Conservation (phyloP, 768 basidiomycete genomes). For the Boletus fagicola region DNA sequence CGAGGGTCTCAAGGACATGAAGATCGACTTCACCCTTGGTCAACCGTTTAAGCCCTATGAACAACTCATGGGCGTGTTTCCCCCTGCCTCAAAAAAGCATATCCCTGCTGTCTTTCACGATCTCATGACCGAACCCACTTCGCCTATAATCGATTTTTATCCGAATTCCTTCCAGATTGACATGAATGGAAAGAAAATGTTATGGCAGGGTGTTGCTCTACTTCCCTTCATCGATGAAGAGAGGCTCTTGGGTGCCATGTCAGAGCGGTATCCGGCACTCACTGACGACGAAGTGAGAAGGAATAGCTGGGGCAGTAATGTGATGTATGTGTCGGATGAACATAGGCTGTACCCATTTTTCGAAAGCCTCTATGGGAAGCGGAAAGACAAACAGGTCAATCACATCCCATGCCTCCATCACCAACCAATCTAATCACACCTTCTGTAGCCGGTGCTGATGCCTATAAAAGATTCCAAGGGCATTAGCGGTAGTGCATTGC, state of each 20-base stretch:
- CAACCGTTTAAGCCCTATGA: conserved; percentile 96
- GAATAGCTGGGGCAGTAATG: conserved; percentile 82
- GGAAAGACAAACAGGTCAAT: conserved; percentile 71
- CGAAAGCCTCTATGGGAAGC: conserved; percentile 87
- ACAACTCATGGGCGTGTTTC: conserved; percentile 98
- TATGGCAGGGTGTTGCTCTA: conserved; percentile 97
- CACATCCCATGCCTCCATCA: conserved; percentile 1
- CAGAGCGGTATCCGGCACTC: conserved; percentile 57
- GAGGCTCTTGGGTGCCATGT: conserved; percentile 84
- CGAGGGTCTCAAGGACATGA: conserved; percentile 69
- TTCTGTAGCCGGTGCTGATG: conserved; percentile 66
- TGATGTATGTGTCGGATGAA: conserved; percentile 79
- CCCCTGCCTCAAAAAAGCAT: conserved; percentile 80
- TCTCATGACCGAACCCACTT: conserved; percentile 83
- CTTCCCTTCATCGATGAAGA: conserved; percentile 92
- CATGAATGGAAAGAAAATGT: conserved; percentile 99
- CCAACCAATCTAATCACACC: conserved; percentile 14
- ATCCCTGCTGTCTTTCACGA: conserved; percentile 83
- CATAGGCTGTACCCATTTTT: conserved; percentile 86
- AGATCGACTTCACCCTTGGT: conserved; percentile 76
- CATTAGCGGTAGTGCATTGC: conserved; percentile 73
- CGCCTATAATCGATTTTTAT: conserved; percentile 96
- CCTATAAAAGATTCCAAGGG: conserved; percentile 71
- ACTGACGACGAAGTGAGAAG: conserved; percentile 79
- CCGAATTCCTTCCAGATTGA: conserved; percentile 90